phyloP scores from a whole-genome alignment of 306 rosid genomes.

The Chamaecrista fasciculata region DNA sequence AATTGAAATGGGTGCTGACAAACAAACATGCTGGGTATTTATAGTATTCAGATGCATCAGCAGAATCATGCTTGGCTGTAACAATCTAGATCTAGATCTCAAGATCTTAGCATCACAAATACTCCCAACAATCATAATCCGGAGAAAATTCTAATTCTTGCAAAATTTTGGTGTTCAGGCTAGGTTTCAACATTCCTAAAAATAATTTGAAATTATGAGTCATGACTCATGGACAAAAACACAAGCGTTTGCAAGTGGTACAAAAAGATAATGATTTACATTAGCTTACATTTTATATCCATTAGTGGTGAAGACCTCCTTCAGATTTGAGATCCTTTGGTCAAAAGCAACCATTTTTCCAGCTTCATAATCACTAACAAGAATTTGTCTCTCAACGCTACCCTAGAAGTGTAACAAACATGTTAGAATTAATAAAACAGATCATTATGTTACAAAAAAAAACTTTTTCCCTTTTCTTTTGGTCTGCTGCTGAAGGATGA shows the following conservation, averaged over 20 bases:
- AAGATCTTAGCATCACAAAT: too few species aligned
- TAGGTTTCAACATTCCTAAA: neutral
- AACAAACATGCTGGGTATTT: neutral
- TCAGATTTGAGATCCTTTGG: constrained; percentile 61
- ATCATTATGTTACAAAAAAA: neutral
- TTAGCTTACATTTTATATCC: constrained; percentile 71
- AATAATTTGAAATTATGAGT: neutral
- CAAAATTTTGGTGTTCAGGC: too few species aligned
- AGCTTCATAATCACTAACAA: constrained; percentile 62
- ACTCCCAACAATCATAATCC: too few species aligned
- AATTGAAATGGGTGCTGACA: neutral
- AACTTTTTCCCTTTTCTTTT: neutral
- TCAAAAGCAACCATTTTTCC: constrained; percentile 85
- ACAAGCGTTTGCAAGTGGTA: constrained; percentile 10
- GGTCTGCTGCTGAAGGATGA: neutral
- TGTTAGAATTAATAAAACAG: constrained; percentile 1
- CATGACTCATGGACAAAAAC: neutral
- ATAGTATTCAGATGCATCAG: constrained; percentile 12
- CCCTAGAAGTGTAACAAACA: constrained; percentile 52
- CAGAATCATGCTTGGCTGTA: neutral
- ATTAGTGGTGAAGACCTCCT: constrained; percentile 66
- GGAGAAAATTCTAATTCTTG: too few species aligned
- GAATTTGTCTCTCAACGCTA: constrained; percentile 80
- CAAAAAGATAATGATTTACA: neutral
- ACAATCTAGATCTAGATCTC: too few species aligned